A percentile compares a stretch with the other conserved stretches of the same genome.
These are phyloP conservation scores for Macrolepiota fuliginosa DNA, from an alignment of 768 basidiomycete species.

Conservation along the genomic window DNA sequence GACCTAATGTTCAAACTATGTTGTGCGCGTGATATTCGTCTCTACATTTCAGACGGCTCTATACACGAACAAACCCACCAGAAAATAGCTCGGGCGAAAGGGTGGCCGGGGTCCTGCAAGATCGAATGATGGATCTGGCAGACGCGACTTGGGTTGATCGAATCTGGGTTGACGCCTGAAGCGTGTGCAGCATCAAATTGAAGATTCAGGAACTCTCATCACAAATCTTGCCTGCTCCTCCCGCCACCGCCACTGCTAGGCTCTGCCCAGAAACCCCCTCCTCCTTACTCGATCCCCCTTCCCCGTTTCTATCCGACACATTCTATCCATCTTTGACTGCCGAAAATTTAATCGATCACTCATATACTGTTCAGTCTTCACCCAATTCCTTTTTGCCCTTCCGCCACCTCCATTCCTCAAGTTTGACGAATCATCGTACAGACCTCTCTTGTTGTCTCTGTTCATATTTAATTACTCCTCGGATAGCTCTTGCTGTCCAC, in stretches of 20 bases:
- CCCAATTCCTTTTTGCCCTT: neutral
- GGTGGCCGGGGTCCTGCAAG: constrained; percentile 7
- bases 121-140: constrained; percentile 9
- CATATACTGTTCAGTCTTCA: neutral
- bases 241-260: constrained; percentile 4
- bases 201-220: constrained; percentile 5
- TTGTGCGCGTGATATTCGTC: too few species aligned
- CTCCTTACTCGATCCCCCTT: neutral
- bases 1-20: too few species aligned
- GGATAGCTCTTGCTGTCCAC: too few species aligned
- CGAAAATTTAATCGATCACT: neutral
- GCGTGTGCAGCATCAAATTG: neutral
- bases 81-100: neutral
- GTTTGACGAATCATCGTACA: too few species aligned
- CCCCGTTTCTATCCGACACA: neutral
- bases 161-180: neutral
- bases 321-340: neutral
- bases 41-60: too few species aligned
- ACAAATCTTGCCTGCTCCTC: too few species aligned
- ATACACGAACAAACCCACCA: neutral
- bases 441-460: too few species aligned
- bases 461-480: too few species aligned
- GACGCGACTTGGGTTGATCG: neutral
- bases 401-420: too few species aligned
- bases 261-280: neutral